These are phyloP conservation scores for Kluyveromyces wickerhamii DNA, from an alignment of 805 yeast species.

Conservation along the genomic window DNA sequence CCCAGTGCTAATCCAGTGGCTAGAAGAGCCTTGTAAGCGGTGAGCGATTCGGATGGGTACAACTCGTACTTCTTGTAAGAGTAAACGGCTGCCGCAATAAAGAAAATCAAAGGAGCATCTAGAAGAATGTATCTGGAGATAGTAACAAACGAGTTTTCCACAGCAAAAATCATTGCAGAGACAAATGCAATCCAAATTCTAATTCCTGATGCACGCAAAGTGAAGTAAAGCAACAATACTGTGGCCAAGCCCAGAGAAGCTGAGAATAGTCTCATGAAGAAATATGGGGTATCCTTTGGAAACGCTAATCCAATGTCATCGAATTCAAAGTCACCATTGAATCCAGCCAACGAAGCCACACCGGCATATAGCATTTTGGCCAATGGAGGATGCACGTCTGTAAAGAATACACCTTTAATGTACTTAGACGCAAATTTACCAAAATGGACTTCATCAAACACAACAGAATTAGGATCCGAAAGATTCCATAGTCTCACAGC, in stretches of 20 bases:
- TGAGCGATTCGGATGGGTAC: conserved; percentile 49
- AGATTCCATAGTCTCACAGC: conserved; percentile 55
- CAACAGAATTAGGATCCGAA: conserved; percentile 68
- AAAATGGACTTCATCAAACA: conserved; percentile 89
- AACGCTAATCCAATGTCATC: conserved; percentile 55
- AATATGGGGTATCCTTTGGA: conserved; percentile 55
- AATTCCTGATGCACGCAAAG: conserved; percentile 65
- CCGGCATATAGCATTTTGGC: conserved; percentile 72
- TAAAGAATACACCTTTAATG: conserved; percentile 52
- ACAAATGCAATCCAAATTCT: conserved; percentile 53
- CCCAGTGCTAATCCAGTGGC: conserved; percentile 68
- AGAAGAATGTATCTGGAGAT: conserved; percentile 67
- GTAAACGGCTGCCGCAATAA: conserved; percentile 64
- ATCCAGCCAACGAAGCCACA: conserved; percentile 59
- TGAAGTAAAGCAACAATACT: conserved; percentile 54
- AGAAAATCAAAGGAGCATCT: conserved; percentile 70
- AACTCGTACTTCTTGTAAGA: conserved; percentile 59
- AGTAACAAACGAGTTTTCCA: conserved; percentile 63
- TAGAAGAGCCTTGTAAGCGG: conserved; percentile 52
- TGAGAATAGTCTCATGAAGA: conserved; percentile 60
- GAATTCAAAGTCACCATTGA: conserved; percentile 62
- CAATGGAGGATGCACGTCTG: conserved; percentile 77
- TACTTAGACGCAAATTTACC: conserved; percentile 94
- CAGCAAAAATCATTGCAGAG: conserved; percentile 46
- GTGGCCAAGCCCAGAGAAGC: conserved; percentile 64